Evolutionary conservation across 331 rosid genomes (phyloP).

Genomic region (Acacia pycnantha): DNA sequence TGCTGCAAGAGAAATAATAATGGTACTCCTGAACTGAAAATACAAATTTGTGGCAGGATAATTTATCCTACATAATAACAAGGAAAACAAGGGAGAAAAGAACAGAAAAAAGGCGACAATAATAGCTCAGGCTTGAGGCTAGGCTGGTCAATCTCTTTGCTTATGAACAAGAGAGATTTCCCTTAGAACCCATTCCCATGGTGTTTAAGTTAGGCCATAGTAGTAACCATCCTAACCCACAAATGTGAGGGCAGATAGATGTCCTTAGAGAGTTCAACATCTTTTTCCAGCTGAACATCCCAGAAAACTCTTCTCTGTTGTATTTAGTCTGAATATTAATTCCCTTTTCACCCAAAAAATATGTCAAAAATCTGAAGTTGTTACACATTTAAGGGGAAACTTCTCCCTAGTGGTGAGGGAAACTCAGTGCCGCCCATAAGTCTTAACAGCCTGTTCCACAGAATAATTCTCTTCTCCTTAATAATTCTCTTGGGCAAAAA

Average conservation of each 20-base stretch:
- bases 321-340: not conserved
- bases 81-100: no score
- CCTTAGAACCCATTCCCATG: not conserved
- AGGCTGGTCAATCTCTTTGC: not conserved
- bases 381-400: not conserved
- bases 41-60: not conserved
- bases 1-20: not conserved
- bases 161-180: not conserved
- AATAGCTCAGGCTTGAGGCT: not conserved
- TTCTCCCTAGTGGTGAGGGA: not conserved
- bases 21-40: not conserved
- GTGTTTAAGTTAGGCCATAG: not conserved
- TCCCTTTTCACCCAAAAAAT: not conserved
- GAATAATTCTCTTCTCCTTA: not conserved
- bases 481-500: not conserved
- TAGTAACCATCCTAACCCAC: not conserved
- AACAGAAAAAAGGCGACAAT: not conserved
- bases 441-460: not conserved
- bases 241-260: not conserved
- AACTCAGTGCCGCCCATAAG: not conserved
- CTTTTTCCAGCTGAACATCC: not conserved
- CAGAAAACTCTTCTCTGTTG: not conserved
- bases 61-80: not conserved
- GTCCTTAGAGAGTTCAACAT: not conserved
- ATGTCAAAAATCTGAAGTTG: not conserved